A percentile compares a stretch with the other conserved stretches of the same genome.
These are phyloP conservation scores for Cryptococcus sp. DNA, from an alignment of 1,284 basidiomycete genomes.

Conservation along the genomic window DNA sequence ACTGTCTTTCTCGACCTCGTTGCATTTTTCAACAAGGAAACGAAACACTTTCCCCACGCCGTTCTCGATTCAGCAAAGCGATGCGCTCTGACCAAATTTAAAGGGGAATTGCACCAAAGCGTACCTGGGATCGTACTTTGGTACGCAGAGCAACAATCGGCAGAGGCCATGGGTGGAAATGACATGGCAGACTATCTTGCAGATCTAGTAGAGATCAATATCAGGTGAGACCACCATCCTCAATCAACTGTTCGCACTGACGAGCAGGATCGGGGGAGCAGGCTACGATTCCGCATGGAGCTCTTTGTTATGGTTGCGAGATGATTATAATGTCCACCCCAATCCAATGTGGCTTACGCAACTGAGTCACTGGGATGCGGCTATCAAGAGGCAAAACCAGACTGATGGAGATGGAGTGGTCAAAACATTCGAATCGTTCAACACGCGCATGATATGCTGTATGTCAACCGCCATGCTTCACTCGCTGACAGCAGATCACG, in stretches of 20 bases:
- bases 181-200: conserved; percentile 21
- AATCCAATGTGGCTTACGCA: conserved; percentile 37
- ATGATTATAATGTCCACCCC: conserved; percentile 25
- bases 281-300: conserved; percentile 37
- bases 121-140: conserved; percentile 30
- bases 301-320: conserved; percentile 25
- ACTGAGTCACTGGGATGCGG: conserved; percentile 32
- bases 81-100: conserved; percentile 23
- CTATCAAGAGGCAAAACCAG: conserved; percentile 24
- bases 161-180: conserved; percentile 3
- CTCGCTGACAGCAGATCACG: conserved; percentile 22
- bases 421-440: conserved; percentile 28
- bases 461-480: too few relatives aligned
- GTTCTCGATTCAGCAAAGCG: conserved; percentile 23
- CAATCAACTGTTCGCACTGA: background rate
- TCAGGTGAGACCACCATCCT: conserved; percentile 18
- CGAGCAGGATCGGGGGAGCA: conserved; percentile 1
- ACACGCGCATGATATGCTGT: conserved; percentile 36
- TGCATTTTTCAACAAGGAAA: conserved; percentile 30
- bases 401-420: conserved; percentile 15
- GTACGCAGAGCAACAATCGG: conserved; percentile 31
- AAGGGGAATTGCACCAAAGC: conserved; percentile 25
- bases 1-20: conserved; percentile 26
- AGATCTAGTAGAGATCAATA: conserved; percentile 29
- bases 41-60: conserved; percentile 8